Percentiles rank a stretch among this genome's conserved stretches.
phyloP scores from a whole-genome alignment of 2,329 filamentous ascomycete genomes.

The Teratosphaeria zuluensis region DNA sequence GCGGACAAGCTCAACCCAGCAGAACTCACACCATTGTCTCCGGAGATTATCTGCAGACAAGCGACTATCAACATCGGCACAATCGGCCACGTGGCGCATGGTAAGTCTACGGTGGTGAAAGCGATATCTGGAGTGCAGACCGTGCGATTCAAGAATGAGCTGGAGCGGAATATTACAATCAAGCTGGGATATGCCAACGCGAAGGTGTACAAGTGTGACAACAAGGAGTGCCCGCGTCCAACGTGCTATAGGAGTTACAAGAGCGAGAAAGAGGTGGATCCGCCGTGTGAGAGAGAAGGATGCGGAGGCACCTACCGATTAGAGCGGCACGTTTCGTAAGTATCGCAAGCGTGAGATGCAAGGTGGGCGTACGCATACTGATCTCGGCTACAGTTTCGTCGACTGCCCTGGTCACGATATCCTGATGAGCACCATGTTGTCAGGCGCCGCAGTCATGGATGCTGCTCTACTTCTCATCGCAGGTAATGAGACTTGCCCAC shows the following conservation, averaged over 20 bases:
- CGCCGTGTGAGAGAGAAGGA: constrained; percentile 87
- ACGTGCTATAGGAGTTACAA: constrained; percentile 96
- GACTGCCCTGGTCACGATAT: constrained; percentile 99
- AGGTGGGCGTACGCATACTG: not conserved
- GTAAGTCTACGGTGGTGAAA: constrained; percentile 97
- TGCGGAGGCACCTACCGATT: constrained; percentile 81
- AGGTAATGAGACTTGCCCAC: constrained; percentile 95
- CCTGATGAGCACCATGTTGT: constrained; percentile 99
- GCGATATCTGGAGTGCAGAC: constrained; percentile 98
- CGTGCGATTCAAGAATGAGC: constrained; percentile 98
- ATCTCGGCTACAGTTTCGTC: constrained; percentile 54
- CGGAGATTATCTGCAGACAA: constrained; percentile 95
- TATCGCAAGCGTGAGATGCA: constrained; percentile 15
- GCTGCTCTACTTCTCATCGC: constrained; percentile 92
- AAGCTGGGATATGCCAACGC: constrained; percentile 99
- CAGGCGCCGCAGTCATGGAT: constrained; percentile 98
- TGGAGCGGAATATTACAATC: constrained; percentile 98
- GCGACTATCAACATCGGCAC: constrained; percentile 99
- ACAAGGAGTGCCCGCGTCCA: constrained; percentile 77
- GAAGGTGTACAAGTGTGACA: constrained; percentile 99
- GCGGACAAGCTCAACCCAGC: constrained; percentile 78
- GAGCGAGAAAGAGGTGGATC: constrained; percentile 97
- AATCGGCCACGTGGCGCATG: constrained; percentile 97
- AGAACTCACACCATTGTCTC: constrained; percentile 72
- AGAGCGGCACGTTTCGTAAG: constrained; percentile 84